Conservation (phyloP, 805 yeast species). For the Suhomyces sp. region DNA sequence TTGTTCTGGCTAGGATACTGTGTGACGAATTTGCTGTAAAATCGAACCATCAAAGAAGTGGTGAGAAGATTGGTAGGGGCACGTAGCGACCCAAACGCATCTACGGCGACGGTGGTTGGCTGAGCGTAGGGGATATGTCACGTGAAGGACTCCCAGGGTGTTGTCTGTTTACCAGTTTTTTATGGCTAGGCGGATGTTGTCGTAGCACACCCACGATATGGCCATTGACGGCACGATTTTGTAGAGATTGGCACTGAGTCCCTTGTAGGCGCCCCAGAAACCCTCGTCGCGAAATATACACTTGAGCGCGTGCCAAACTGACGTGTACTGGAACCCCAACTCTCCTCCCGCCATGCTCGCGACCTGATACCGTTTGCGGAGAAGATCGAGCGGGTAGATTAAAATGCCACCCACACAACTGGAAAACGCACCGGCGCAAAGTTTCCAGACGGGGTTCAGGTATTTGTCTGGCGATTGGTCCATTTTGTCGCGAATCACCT, state of each 20-base stretch:
- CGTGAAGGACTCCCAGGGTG: no score
- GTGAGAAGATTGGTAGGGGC: background rate
- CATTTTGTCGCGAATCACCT: slow-evolving; percentile 63
- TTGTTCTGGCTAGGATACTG: slow-evolving; percentile 2
- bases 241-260: slow-evolving; percentile 75
- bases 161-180: slow-evolving; percentile 33
- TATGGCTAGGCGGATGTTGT: slow-evolving; percentile 54
- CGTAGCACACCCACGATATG: slow-evolving; percentile 87
- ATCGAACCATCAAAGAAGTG: slow-evolving; percentile 1
- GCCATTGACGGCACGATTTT: slow-evolving; percentile 96
- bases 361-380: slow-evolving; percentile 89
- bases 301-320: slow-evolving; percentile 69
- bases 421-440: slow-evolving; percentile 77
- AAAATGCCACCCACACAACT: slow-evolving; percentile 89
- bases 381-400: slow-evolving; percentile 87
- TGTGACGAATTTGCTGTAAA: background rate
- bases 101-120: slow-evolving; percentile 9
- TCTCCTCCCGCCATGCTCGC: slow-evolving; percentile 74
- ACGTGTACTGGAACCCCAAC: slow-evolving; percentile 78
- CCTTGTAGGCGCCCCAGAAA: slow-evolving; percentile 64
- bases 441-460: slow-evolving; percentile 52
- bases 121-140: slow-evolving; percentile 7
- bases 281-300: slow-evolving; percentile 77
- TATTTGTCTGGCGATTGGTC: slow-evolving; percentile 31
- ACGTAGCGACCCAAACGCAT: background rate